phyloP scores from a whole-genome alignment of 176 grass and related monocot genomes.

The Cymbopogon citratus region DNA sequence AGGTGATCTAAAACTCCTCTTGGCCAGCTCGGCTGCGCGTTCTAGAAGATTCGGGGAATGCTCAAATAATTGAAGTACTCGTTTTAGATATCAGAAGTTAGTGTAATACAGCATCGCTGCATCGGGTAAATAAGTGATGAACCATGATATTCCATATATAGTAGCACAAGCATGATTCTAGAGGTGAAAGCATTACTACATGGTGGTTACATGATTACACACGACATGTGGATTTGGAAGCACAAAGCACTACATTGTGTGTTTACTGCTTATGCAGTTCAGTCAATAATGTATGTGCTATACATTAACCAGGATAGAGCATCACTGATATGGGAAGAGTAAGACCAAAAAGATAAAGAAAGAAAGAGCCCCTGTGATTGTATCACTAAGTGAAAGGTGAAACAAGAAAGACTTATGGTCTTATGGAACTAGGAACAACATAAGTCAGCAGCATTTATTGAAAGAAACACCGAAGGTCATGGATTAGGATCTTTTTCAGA shows the following conservation, averaged over 20 bases:
- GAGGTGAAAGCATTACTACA: neutral
- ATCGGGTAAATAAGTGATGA: neutral
- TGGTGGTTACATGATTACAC: neutral
- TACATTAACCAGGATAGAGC: neutral
- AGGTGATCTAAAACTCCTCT: constrained; percentile 36
- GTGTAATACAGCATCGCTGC: neutral
- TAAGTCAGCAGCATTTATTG: neutral
- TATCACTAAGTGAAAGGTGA: constrained; percentile 3
- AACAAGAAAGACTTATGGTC: neutral
- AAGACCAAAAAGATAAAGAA: neutral
- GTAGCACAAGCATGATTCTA: neutral
- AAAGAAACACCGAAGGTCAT: neutral
- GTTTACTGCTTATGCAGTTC: neutral
- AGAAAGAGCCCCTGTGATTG: neutral
- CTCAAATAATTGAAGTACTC: neutral
- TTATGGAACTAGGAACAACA: neutral
- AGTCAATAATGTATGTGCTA: neutral
- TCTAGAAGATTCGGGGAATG: neutral
- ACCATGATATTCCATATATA: neutral
- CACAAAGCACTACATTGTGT: neutral
- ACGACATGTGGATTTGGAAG: neutral
- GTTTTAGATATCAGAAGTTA: neutral
- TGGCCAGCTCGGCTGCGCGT: neutral
- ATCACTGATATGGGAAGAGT: neutral
- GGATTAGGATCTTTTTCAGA: neutral